A percentile compares a stretch with the other conserved stretches of the same genome.
Evolutionary conservation across 805 yeast genomes (phyloP).

Genomic region (Vanderwaltozyma polyspora): DNA sequence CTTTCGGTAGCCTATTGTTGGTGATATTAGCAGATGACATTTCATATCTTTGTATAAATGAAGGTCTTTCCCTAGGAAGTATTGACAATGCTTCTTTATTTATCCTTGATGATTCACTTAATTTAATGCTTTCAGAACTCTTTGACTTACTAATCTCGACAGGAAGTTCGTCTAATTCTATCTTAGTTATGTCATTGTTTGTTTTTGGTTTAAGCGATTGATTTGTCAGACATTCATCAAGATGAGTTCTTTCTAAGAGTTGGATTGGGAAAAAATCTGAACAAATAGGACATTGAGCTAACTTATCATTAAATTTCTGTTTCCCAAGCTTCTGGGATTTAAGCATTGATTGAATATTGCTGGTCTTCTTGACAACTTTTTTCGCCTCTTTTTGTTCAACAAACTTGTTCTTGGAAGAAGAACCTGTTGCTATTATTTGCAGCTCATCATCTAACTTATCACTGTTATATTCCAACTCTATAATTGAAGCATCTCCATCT

Average conservation of each 20-base stretch:
- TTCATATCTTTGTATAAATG: constrained; percentile 16
- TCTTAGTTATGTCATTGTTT: not conserved
- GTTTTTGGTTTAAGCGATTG: constrained; percentile 3
- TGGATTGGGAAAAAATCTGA: constrained; percentile 40
- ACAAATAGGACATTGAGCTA: constrained; percentile 63
- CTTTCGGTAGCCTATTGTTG: constrained; percentile 39
- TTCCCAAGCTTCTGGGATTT: constrained; percentile 4
- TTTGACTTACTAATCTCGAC: not conserved
- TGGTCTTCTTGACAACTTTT: constrained; percentile 2
- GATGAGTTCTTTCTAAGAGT: constrained; percentile 46
- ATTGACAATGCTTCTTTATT: not conserved
- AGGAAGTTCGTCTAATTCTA: not conserved
- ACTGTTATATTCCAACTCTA: constrained; percentile 24
- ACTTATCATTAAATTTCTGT: constrained; percentile 5
- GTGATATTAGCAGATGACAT: constrained; percentile 32
- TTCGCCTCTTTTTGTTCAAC: not conserved
- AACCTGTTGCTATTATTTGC: too few species aligned
- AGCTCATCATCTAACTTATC: constrained; percentile 23
- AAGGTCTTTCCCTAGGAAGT: too few species aligned
- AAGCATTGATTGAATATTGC: constrained; percentile 8
- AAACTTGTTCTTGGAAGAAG: too few species aligned
- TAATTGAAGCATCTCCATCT: constrained; percentile 9
- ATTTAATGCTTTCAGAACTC: not conserved
- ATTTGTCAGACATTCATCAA: constrained; percentile 45
- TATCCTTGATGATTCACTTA: not conserved